A percentile compares a stretch with the other conserved stretches of the same genome.
Evolutionary conservation across 176 grass and related monocot species (phyloP).

Genomic region (Aegilops tauschii): DNA sequence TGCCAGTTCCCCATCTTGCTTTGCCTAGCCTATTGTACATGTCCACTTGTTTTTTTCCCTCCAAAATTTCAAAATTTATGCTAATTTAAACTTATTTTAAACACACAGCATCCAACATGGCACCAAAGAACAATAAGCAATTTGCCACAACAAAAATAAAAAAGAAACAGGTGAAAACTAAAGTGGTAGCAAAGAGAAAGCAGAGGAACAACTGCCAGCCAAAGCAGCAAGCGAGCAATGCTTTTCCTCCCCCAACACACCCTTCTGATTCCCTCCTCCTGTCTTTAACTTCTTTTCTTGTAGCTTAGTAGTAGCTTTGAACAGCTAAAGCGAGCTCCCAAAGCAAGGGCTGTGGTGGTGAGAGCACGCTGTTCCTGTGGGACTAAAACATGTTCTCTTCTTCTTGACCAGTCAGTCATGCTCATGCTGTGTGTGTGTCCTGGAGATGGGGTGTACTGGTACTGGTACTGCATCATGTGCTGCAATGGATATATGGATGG

Average conservation of each 20-base stretch:
- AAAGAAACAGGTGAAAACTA: conserved; percentile 14
- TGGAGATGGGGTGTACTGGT: conserved; percentile 5
- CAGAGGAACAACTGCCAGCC: conserved; percentile 25
- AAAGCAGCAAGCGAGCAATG: conserved; percentile 32
- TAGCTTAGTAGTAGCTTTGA: conserved; percentile 37
- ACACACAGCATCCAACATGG: background rate
- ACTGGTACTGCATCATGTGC: background rate
- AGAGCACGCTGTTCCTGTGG: conserved; percentile 13
- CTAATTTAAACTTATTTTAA: background rate
- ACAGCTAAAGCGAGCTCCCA: conserved; percentile 47
- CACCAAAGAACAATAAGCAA: background rate
- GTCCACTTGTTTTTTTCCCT: background rate
- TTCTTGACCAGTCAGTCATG: no score
- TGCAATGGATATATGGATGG: background rate
- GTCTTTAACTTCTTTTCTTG: conserved; percentile 68
- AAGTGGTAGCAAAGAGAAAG: background rate
- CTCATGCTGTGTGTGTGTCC: background rate
- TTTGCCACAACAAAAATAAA: background rate
- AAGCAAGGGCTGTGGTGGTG: conserved; percentile 30
- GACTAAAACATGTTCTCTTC: background rate
- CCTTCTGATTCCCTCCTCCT: conserved; percentile 31
- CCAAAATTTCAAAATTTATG: background rate
- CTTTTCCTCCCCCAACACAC: background rate
- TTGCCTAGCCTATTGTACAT: background rate
- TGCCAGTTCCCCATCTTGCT: background rate